These are phyloP conservation scores for Abrus precatorius DNA, from an alignment of 306 rosid species.

Conservation along the genomic window DNA sequence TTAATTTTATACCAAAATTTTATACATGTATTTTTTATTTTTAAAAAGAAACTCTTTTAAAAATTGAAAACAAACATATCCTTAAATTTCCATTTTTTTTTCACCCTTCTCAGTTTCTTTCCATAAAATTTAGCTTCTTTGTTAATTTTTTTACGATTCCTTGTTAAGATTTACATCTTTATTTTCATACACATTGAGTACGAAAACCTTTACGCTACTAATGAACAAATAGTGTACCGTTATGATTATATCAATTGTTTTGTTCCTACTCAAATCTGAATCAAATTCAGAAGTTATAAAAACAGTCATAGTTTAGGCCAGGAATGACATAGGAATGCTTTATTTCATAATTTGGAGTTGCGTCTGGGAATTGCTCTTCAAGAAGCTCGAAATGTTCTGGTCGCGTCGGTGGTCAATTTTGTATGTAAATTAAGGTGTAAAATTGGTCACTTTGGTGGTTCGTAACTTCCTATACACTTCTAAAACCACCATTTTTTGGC, in stretches of 20 bases:
- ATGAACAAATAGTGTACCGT: background rate
- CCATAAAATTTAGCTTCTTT: too few species aligned
- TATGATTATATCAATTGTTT: background rate
- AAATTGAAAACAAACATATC: too few species aligned
- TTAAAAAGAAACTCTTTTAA: too few species aligned
- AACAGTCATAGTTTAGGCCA: background rate
- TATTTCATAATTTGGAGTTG: slow-evolving; percentile 15
- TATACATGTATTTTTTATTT: too few species aligned
- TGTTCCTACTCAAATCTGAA: background rate
- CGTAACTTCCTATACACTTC: background rate
- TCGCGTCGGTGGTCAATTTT: background rate
- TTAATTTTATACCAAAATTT: too few species aligned
- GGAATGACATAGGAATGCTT: background rate
- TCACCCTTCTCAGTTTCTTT: too few species aligned
- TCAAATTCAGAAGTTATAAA: background rate
- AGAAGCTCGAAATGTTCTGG: background rate
- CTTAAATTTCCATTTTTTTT: too few species aligned
- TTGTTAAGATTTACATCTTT: background rate
- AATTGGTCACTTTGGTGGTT: background rate
- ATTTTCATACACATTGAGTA: too few species aligned
- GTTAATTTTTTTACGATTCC: too few species aligned
- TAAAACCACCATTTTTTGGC: background rate
- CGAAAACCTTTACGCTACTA: background rate
- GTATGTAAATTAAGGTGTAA: background rate
- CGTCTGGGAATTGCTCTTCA: slow-evolving; percentile 8